These are phyloP conservation scores for Spinacia oleracea DNA, from an alignment of 179 eudicot species.

Conservation along the genomic window DNA sequence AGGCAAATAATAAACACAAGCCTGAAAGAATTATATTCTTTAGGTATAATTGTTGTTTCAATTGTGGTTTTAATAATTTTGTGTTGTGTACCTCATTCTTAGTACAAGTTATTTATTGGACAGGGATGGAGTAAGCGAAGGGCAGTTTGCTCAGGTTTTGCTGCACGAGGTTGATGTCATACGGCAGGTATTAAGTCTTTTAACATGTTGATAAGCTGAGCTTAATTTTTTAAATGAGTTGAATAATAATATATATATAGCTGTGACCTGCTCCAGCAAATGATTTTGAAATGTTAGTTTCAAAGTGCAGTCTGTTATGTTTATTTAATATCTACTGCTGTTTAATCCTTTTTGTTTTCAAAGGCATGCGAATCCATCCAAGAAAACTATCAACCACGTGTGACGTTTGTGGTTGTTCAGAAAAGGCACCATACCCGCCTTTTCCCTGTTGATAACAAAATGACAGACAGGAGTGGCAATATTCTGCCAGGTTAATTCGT, in stretches of 20 bases:
- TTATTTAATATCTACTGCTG: neutral
- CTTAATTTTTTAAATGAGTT: neutral
- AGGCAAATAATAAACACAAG: slow-evolving; percentile 24
- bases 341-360: neutral
- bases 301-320: neutral
- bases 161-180: slow-evolving; percentile 74
- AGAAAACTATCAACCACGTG: slow-evolving; percentile 53
- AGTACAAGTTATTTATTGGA: neutral
- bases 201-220: no score
- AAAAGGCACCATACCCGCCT: slow-evolving; percentile 90
- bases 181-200: slow-evolving; percentile 47
- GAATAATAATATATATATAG: neutral
- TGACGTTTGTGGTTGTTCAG: slow-evolving; percentile 84
- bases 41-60: slow-evolving; percentile 38
- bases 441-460: slow-evolving; percentile 43
- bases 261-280: no score
- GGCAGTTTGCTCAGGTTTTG: slow-evolving; percentile 72
- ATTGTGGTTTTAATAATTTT: neutral
- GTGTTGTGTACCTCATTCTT: neutral
- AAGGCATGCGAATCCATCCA: slow-evolving; percentile 75
- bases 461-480: slow-evolving; percentile 72
- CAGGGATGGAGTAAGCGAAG: slow-evolving; percentile 97
- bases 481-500: slow-evolving; percentile 66
- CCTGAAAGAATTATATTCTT: slow-evolving; percentile 77
- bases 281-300: no score